Base-by-base conservation (phyloP, 345 rosid genomes). In the Populus alba region DNA sequence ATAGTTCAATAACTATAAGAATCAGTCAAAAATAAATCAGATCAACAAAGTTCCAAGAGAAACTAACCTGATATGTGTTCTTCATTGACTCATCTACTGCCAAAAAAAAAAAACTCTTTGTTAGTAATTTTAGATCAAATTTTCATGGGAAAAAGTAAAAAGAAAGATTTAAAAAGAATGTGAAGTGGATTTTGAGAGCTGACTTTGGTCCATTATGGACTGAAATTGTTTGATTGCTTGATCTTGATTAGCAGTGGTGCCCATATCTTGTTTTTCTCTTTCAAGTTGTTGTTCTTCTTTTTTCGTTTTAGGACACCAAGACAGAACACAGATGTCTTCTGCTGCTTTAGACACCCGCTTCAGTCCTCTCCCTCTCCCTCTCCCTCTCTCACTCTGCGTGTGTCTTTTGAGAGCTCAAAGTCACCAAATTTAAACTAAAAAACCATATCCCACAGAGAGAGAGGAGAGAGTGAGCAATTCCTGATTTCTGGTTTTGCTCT, bases 191-290 rank as follows among this genome's bases (percentile, higher is more conserved):
- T 5, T 17, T 41, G 71, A 77, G 74, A 85, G 80, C 90, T 87
- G 68, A 95, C 99, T 92, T 73, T 88, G 85, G 81, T 89, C 93
- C 89, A 94, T 88, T 66, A 90, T 84, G 71, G 91, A 75, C 84
- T 87, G 91, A 47, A 94, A 88, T 78, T 91, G 92, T 88, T 87
- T 87, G 85, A 91, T 81, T 25, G 89, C 92, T 47, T 47, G 51
- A 77, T 92, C 97, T 69, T 91, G 91, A 85, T 87, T 78, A 78
- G 84, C 85, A 75, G 74, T 75, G 71, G 51, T 47, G 51, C 87
- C 90, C 94, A 91, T 89, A 66, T 49, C 79, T 49, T 71, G 70
- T 68, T 68, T 62, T 29, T n/a, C 43, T n/a, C 37, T 68, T 78
- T 12, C 37, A 71, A 47, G 18, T 47, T 47, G 17, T 4, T 47